These are phyloP conservation scores for grape (Vitis vinifera) DNA, from an alignment of 164 flowering plant species.

Conservation along the genomic window ASM3070453v1 NC_081810.1:21992501-21993000, in stretches of 20 bases:
- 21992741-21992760: background rate
- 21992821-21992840: background rate
- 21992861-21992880: no score
- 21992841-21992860: background rate
- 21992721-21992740: background rate
- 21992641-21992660: background rate
- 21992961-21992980: no score
- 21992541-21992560: constrained; percentile 90
- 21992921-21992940: no score
- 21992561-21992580: constrained; percentile 99
- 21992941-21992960: no score
- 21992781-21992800: no score
- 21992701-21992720: background rate
- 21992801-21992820: no score
- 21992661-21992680: background rate
- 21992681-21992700: background rate
- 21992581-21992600: constrained; percentile 90
- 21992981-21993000: no score
- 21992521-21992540: constrained; percentile 56
- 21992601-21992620: constrained; percentile 61
- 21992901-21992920: no score
- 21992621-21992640: background rate
- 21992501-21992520: constrained; percentile 65
- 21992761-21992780: background rate
- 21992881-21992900: no score